Evolutionary conservation across 2,329 filamentous ascomycete species (phyloP).

Genomic region (Aspergillus tanneri): DNA sequence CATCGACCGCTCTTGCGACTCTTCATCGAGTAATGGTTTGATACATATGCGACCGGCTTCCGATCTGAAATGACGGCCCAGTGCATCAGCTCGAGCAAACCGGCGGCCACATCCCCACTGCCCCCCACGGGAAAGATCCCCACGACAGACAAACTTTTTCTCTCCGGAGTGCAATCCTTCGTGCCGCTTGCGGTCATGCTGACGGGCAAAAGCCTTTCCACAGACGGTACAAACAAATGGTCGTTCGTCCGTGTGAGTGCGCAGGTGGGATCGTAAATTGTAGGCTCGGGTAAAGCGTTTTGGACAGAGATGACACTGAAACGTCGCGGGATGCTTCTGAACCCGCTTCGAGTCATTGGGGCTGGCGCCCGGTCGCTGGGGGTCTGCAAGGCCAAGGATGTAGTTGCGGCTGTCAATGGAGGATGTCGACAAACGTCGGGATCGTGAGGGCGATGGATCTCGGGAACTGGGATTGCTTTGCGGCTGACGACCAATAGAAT

Average conservation of each 20-base stretch:
- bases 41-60: constrained; percentile 96
- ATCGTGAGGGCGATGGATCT: constrained; percentile 46
- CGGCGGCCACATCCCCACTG: constrained; percentile 91
- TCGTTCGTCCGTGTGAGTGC: constrained; percentile 94
- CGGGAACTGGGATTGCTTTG: constrained; percentile 45
- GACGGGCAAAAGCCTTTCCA: constrained; percentile 93
- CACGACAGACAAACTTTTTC: constrained; percentile 97
- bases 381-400: constrained; percentile 88
- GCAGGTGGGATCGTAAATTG: constrained; percentile 89
- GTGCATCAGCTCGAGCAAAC: constrained; percentile 91
- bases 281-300: constrained; percentile 97
- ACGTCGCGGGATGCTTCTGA: constrained; percentile 96
- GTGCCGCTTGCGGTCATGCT: constrained; percentile 95
- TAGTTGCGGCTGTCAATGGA: constrained; percentile 64
- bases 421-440: constrained; percentile 46
- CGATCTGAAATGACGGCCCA: constrained; percentile 91
- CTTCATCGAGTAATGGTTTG: constrained; percentile 93
- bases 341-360: constrained; percentile 70
- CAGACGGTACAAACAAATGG: constrained; percentile 97
- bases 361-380: constrained; percentile 69
- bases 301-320: constrained; percentile 89
- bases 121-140: constrained; percentile 76
- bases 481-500: constrained; percentile 30
- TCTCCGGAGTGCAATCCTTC: constrained; percentile 95
- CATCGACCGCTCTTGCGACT: constrained; percentile 74